phyloP scores from a whole-genome alignment of 305 asterid species.

The Euphrasia arctica region DNA sequence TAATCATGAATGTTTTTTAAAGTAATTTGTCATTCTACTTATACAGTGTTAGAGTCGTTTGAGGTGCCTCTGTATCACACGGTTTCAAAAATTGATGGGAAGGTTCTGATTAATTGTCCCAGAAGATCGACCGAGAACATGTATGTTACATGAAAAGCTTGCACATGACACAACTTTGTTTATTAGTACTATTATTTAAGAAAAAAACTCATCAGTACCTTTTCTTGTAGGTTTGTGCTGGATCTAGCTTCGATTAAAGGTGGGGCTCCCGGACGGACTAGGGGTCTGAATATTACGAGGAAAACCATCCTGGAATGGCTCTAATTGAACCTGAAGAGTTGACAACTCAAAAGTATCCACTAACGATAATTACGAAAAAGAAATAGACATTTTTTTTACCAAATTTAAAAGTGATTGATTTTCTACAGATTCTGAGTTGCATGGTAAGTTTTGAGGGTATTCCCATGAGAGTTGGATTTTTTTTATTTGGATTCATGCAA shows the following conservation, averaged over 20 bases:
- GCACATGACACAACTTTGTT: neutral
- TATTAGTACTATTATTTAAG: neutral
- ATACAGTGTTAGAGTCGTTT: conserved; percentile 34
- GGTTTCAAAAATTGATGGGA: conserved; percentile 49
- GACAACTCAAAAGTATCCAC: neutral
- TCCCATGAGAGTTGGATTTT: conserved; percentile 11
- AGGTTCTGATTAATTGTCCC: conserved; percentile 43
- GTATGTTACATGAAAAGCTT: conserved; percentile 33
- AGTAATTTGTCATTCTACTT: neutral
- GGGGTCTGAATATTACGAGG: conserved; percentile 44
- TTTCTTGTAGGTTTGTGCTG: conserved; percentile 47
- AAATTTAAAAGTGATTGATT: neutral
- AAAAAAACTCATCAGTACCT: neutral
- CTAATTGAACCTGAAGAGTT: conserved; percentile 25
- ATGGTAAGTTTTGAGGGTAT: neutral
- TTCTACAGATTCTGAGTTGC: neutral
- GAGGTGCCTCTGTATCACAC: conserved; percentile 49
- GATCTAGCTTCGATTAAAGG: conserved; percentile 56
- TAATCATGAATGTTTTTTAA: neutral
- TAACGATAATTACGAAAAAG: neutral
- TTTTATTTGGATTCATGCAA: neutral
- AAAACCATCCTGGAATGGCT: conserved; percentile 27
- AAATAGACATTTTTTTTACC: neutral
- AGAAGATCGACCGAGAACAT: conserved; percentile 29
- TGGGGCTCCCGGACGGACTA: conserved; percentile 75